Conservation (phyloP, 2,329 filamentous ascomycete genomes). For the Corinectria fuckeliana region DNA sequence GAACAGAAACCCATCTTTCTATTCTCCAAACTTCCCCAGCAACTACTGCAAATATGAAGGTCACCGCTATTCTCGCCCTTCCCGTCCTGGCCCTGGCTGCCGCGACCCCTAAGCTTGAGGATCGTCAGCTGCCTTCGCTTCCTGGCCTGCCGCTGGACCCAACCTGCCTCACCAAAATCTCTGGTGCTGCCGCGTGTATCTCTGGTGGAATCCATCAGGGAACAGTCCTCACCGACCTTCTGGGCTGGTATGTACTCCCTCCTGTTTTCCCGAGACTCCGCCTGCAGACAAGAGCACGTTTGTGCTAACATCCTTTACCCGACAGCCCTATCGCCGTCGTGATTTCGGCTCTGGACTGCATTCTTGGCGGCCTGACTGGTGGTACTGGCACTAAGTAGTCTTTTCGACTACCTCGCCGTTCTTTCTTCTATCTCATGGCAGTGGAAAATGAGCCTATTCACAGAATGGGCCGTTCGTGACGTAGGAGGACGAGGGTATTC, state of each 20-base stretch:
- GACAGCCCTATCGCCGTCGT: not conserved
- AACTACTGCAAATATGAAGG: slow-evolving; percentile 5
- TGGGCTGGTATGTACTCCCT: not conserved
- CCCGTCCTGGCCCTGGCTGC: not conserved
- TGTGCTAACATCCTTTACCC: not conserved
- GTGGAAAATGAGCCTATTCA: not conserved
- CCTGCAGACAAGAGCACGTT: not conserved
- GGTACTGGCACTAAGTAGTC: not conserved
- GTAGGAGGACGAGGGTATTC: not conserved
- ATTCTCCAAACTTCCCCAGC: not conserved
- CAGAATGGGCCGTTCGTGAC: not conserved
- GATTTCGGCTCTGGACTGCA: not conserved
- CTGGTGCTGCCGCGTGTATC: not conserved
- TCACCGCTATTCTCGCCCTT: slow-evolving; percentile 1
- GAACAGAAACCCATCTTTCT: not conserved
- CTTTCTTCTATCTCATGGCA: not conserved
- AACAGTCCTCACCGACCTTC: not conserved
- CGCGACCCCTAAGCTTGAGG: not conserved
- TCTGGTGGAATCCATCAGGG: not conserved
- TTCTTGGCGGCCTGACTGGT: not conserved
- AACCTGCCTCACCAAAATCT: not conserved
- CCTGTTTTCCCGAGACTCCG: not conserved
- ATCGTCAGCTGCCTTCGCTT: not conserved
- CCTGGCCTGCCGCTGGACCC: not conserved
- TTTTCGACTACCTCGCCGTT: not conserved